Evolutionary conservation across 805 yeast species (phyloP), one percentile per base, ranked within the genome.

Genomic region (Candida coleopterorum): DNA sequence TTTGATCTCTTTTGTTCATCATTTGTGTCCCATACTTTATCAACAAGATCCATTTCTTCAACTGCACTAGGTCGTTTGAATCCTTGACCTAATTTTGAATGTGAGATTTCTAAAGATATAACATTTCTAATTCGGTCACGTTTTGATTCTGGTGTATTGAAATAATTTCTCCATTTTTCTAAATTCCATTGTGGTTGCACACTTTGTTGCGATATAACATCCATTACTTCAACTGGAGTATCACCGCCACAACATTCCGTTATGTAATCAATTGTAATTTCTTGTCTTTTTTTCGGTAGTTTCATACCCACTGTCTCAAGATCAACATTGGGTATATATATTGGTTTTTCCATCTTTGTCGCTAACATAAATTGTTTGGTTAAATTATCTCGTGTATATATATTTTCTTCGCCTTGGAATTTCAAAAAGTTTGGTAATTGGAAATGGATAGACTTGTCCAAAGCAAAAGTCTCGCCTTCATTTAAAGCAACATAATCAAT

Each of bases 401-500:
- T 54, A 29, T 50, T 41, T 1, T 31, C 26, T 9, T 42, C 35
- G 36, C 37, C 60, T 17, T 58, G 58, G 21, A 69, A 52, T 31
- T 40, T 30, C 25, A 48, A 43, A 56, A 70, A 48, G 34, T 43
- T 36, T 33, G 58, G 35, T 53, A 75, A 61, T 50, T 85, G 95
- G 8, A 74, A 71, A 47, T 75, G 75, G 22, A 61, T 53, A 27
- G 71, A 64, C 42, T 64, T 55, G 55, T 68, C 65, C 4, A 72
- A 60, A 4, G 74, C 70, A 41, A 60, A 68, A 39, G 52, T 64
- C 54, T 78, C 81, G 4, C 95, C 95, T 38, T 79, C 81, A 53
- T 87, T 75, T 47, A 87, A 62, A 0, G 95, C 93, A 8, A 76
- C 79, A 50, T 87, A 87, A 52, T 87, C 95, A 30, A 88, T 72